These are phyloP conservation scores for Colletotrichum scovillei DNA, from an alignment of 2,329 filamentous ascomycete species.

Conservation along the genomic window DNA sequence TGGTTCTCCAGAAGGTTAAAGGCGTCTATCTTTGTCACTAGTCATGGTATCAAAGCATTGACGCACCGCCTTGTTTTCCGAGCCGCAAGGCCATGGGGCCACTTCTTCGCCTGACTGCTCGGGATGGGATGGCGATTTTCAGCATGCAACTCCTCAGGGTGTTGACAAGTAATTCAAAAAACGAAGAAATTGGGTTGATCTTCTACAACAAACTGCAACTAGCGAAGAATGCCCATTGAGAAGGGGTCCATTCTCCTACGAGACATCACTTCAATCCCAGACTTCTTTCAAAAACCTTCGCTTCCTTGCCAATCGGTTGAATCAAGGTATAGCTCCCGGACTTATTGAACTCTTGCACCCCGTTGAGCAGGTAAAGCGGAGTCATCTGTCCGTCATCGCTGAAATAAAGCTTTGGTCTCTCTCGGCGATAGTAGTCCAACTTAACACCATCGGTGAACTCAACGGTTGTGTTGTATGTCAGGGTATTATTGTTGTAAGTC, in stretches of 20 bases:
- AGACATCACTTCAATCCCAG: background rate
- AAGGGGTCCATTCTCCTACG: background rate
- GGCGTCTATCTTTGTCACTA: background rate
- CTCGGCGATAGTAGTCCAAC: slow-evolving; percentile 54
- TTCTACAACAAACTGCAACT: background rate
- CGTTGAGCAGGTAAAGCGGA: slow-evolving; percentile 58
- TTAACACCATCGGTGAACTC: slow-evolving; percentile 51
- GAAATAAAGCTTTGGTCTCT: slow-evolving; percentile 61
- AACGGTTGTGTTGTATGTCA: slow-evolving; percentile 44
- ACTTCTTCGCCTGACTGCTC: background rate
- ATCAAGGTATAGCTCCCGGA: slow-evolving; percentile 40
- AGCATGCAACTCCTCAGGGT: too few species aligned
- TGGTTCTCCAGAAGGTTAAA: slow-evolving; percentile 12
- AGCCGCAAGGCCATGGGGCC: too few species aligned
- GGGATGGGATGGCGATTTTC: too few species aligned
- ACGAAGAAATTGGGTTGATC: too few species aligned
- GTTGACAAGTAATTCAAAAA: too few species aligned
- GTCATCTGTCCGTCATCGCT: slow-evolving; percentile 57
- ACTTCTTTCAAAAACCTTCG: slow-evolving; percentile 2
- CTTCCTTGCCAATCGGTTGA: slow-evolving; percentile 37
- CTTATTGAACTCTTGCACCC: slow-evolving; percentile 54
- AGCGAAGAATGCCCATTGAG: background rate
- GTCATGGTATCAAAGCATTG: background rate
- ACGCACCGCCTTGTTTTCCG: background rate
- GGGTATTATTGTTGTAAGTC: slow-evolving; percentile 41